Evolutionary conservation across 768 basidiomycete species (phyloP).

Genomic region (Pleurotus tuoliensis): DNA sequence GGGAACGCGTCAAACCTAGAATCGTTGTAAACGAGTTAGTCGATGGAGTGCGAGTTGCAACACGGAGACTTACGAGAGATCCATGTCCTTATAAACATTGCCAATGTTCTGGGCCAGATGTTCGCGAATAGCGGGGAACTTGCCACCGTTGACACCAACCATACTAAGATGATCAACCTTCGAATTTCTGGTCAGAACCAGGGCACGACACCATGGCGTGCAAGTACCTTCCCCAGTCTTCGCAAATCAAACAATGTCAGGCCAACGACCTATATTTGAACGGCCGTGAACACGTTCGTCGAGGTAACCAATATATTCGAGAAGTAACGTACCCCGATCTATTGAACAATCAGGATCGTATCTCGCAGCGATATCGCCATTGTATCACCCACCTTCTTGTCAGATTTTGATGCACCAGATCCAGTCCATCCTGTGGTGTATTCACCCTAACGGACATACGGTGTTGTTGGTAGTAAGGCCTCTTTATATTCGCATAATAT

Average conservation of each 20-base stretch:
- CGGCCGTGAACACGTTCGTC: slow-evolving; percentile 13
- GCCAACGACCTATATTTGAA: slow-evolving; percentile 65
- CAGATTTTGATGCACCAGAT: slow-evolving; percentile 88
- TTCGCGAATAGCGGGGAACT: slow-evolving; percentile 81
- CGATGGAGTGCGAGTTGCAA: background rate
- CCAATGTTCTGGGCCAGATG: slow-evolving; percentile 84
- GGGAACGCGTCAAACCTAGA: slow-evolving; percentile 78
- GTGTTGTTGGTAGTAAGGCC: too few relatives aligned
- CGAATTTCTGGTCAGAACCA: background rate
- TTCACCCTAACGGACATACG: slow-evolving; percentile 50
- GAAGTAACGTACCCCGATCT: slow-evolving; percentile 62
- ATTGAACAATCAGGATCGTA: slow-evolving; percentile 6
- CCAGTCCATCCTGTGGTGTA: slow-evolving; percentile 95
- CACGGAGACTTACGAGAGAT: slow-evolving; percentile 55
- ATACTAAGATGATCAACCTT: slow-evolving; percentile 74
- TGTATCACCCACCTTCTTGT: slow-evolving; percentile 70
- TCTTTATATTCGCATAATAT: background rate
- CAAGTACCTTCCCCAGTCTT: slow-evolving; percentile 66
- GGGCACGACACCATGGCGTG: background rate
- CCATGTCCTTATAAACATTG: slow-evolving; percentile 83
- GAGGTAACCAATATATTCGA: background rate
- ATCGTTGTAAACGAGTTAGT: background rate
- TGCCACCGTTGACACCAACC: slow-evolving; percentile 86
- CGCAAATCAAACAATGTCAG: slow-evolving; percentile 88
- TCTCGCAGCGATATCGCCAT: background rate